phyloP scores from a whole-genome alignment of 73 alveolate genomes.

The Urostyla sp. region DNA sequence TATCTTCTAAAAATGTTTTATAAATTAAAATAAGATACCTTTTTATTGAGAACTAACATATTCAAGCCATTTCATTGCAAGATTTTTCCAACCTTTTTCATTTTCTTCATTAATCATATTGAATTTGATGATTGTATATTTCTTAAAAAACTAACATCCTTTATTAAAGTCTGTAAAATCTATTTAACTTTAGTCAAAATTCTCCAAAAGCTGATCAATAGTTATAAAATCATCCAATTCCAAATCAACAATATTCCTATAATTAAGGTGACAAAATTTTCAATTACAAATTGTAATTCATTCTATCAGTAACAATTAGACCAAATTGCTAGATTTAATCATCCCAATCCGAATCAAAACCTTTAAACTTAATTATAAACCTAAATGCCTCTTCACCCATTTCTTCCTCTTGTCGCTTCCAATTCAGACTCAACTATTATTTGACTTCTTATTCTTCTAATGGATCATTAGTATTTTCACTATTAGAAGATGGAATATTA shows the following conservation, averaged over 20 bases:
- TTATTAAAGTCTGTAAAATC: conserved; percentile 13
- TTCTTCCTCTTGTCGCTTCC: too few species aligned
- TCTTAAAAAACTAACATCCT: background rate
- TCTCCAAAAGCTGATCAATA: background rate
- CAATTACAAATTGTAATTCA: background rate
- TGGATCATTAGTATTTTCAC: too few species aligned
- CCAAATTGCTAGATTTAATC: too few species aligned
- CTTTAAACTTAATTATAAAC: too few species aligned
- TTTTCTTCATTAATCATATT: background rate
- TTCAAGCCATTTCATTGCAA: conserved; percentile 16
- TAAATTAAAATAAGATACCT: too few species aligned
- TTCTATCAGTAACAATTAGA: background rate
- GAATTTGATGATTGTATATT: background rate
- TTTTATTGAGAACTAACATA: background rate
- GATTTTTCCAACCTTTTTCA: background rate
- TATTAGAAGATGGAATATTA: too few species aligned
- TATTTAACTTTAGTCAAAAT: conserved; percentile 10
- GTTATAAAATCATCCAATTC: conserved; percentile 16
- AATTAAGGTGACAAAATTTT: background rate
- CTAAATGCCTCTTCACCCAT: too few species aligned
- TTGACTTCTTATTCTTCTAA: too few species aligned
- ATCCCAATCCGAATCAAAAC: too few species aligned
- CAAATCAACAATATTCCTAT: conserved; percentile 33
- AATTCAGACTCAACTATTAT: too few species aligned
- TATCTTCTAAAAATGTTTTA: too few species aligned